Base-by-base conservation (phyloP, 1,139 yeast species). In the Yamadazyma dendronema region DNA sequence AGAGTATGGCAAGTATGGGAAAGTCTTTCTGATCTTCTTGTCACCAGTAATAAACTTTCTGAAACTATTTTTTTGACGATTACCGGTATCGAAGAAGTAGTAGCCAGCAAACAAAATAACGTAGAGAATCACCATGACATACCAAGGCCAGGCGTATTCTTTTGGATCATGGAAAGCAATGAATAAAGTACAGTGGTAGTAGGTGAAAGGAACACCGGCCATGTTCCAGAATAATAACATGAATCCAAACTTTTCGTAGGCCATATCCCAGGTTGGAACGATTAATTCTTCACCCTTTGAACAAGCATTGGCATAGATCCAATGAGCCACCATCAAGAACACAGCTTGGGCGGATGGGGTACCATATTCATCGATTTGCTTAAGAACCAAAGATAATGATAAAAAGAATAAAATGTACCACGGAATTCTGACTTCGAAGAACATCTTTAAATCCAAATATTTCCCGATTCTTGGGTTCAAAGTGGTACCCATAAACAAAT, bases 201-300 rank as follows among this genome's bases (percentile, higher is more conserved):
- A 92, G 34, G 97, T 92, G 79, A 82, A 92, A 36, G 98, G 98
- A 29, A 92, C 98, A 53, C 98, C 98, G 27, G 97, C 96, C 62
- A 92, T 88, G 68, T 92, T 92, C 98, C 98, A 92, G 74, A 92
- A 92, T 52, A 90, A 80, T 50, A 92, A 79, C 97, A 92, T 89
- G 71, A 94, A 92, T 10, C 98, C 98, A 54, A 92, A 92, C 66
- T 94, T 92, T 62, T 92, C 98, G 62, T 92, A 92, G 33, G 96
- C 97, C 97, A 92, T 90, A 62, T 92, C 98, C 98, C 98, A 92
- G 14, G 96, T 84, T 47, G 97, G 96, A 42, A 90, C 96, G 60
- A 92, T 90, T 53, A 90, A 72, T 60, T 94, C 97, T 67, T 92
- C 98, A 49, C 97, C 98, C 66, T 92, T 92, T 43, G 96, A 84